Base-by-base conservation (phyloP, 2,329 filamentous ascomycete genomes). In the Monosporascus sp. region DNA sequence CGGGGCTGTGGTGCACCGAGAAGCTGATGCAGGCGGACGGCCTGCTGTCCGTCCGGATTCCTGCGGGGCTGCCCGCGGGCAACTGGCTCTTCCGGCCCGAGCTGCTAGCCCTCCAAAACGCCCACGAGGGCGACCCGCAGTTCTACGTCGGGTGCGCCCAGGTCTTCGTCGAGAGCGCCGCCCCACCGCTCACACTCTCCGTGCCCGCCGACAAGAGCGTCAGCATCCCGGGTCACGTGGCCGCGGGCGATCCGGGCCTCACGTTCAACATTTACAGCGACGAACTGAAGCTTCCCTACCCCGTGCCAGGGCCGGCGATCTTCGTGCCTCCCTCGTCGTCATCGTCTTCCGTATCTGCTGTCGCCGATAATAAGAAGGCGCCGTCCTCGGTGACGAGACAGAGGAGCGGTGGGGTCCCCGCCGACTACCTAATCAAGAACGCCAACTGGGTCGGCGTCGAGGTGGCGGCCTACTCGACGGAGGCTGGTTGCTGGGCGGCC, bases 61-160 rank as follows among this genome's bases (percentile, higher is more conserved):
- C 88, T 7, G 63, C 71, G 1, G 80, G 79, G 38, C 75, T 92
- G 14, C 77, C 82, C 3, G 73, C 77, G 0, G 87, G 88, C 1
- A 80, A 85, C 68, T 91, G 90, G 67, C 80, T 91, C n/a, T 78
- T 86, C 38, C 81, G 88, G 11, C 80, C 85, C 0, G 88, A 91
- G 71, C 70, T 89, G 9, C 73, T 91, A 26, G 83, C 87, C 1
- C 77, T 91, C 38, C 87, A 91, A 61, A 72, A 82, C 48, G 85
- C 83, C 8, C 70, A 77, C 55, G 70, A 75, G 31, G 73, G 71
- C 8, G 78, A 86, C 53, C 83, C 88, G n/a, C 87, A 91, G 68
- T 88, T 88, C 71, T 91, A 88, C 67, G 73, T 80, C 50, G 84
- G 85, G 50, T 91, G 88, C 66, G 86, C 85, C 1, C 88, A 91